Percentiles rank a stretch among this genome's conserved stretches.
Evolutionary conservation across 23 red algal genomes (phyloP).

Genomic region (Agarophyton chilense): DNA sequence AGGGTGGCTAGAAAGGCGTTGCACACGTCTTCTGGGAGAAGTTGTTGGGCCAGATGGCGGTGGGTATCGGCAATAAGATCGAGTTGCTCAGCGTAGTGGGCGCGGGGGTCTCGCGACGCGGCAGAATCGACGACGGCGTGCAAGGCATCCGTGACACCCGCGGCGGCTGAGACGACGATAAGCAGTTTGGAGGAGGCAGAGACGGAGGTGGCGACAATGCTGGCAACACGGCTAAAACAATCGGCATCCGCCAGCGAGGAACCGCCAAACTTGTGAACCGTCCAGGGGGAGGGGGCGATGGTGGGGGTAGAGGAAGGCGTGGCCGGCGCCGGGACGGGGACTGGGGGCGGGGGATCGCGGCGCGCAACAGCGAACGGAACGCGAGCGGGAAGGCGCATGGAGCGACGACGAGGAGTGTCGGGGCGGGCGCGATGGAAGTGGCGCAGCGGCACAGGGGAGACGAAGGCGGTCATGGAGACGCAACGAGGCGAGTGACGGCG

Average conservation of each 20-base stretch:
- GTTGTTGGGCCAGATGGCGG: constrained; percentile 58
- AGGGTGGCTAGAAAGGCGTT: constrained; percentile 83
- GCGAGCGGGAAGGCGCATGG: background rate
- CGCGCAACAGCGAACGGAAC: constrained; percentile 22
- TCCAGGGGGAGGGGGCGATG: constrained; percentile 25
- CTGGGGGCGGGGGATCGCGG: background rate
- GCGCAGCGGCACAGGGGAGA: constrained; percentile 8
- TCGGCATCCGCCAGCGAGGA: constrained; percentile 72
- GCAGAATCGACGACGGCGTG: constrained; percentile 56
- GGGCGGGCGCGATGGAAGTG: background rate
- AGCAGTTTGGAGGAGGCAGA: constrained; percentile 45
- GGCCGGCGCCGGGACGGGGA: background rate
- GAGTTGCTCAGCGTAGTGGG: constrained; percentile 88
- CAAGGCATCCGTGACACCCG: constrained; percentile 86
- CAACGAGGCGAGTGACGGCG: background rate
- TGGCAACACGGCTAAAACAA: constrained; percentile 58
- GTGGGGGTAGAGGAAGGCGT: background rate
- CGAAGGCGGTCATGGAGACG: constrained; percentile 13
- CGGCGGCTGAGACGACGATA: constrained; percentile 90
- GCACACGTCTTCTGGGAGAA: constrained; percentile 68
- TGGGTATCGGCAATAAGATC: constrained; percentile 83
- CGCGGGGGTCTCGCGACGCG: constrained; percentile 48
- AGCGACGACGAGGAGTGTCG: background rate
- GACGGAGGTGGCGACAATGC: constrained; percentile 22
- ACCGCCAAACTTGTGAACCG: constrained; percentile 97